Percentiles rank a stretch among this genome's conserved stretches.
Conservation (phyloP, 805 yeast species). For the Pichia paraexigua region DNA sequence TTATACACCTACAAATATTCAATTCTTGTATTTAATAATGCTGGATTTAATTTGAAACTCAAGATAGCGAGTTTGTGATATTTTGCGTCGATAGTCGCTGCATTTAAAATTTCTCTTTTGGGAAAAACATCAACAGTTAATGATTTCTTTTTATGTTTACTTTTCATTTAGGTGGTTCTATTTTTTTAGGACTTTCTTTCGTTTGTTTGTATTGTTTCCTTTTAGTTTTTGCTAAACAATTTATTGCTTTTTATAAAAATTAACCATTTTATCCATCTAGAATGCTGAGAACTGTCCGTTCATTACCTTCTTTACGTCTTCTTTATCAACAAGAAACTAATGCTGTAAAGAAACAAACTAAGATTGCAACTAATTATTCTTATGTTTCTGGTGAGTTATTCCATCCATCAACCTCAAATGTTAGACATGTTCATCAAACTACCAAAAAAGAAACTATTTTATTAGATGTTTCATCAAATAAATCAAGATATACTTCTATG, state of each 20-base stretch:
- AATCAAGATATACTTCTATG: slow-evolving; percentile 31
- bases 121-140: neutral
- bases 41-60: neutral
- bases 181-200: neutral
- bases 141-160: neutral
- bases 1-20: no score
- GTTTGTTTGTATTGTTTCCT: neutral
- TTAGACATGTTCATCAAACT: slow-evolving; percentile 29
- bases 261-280: neutral
- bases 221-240: neutral
- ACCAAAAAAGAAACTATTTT: slow-evolving; percentile 26
- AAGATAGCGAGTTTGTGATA: neutral
- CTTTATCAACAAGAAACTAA: slow-evolving; percentile 21
- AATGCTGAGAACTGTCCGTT: slow-evolving; percentile 29
- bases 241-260: neutral
- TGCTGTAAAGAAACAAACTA: slow-evolving; percentile 5
- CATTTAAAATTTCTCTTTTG: neutral
- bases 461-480: slow-evolving; percentile 17
- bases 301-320: slow-evolving; percentile 27
- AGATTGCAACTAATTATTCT: neutral
- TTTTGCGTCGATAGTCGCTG: neutral
- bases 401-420: slow-evolving; percentile 3
- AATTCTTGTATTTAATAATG: no score
- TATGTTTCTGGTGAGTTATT: slow-evolving; percentile 13
- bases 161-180: neutral